Conservation (phyloP, 2,329 filamentous ascomycete species). For the Ascochyta clinopodiicola region DNA sequence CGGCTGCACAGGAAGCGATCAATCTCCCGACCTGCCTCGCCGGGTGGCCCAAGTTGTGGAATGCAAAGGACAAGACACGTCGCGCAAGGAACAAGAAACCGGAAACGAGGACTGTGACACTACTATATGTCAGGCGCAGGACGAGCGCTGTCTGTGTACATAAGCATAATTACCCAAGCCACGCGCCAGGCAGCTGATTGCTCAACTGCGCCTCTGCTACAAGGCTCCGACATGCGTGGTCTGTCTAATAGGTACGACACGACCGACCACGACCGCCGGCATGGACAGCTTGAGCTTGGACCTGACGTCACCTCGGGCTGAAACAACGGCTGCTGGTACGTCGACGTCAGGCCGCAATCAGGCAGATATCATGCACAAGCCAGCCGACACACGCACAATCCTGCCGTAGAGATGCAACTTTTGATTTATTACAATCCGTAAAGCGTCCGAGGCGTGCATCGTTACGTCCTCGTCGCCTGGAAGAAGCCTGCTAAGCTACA, state of each 20-base stretch:
- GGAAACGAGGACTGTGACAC: not conserved
- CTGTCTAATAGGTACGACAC: conserved; percentile 7
- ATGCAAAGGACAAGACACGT: conserved; percentile 7
- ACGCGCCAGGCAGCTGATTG: conserved; percentile 33
- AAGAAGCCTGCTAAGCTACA: conserved; percentile 29
- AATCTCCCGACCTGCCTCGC: conserved; percentile 27
- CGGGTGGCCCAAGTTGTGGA: conserved; percentile 17
- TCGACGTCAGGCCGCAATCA: conserved; percentile 25
- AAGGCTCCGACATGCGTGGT: conserved; percentile 27
- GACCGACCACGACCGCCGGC: conserved; percentile 11
- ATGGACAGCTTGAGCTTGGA: conserved; percentile 17
- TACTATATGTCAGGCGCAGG: not conserved
- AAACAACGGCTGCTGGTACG: conserved; percentile 1
- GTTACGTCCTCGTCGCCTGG: conserved; percentile 21
- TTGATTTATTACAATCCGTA: conserved; percentile 37
- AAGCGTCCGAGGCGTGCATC: conserved; percentile 25
- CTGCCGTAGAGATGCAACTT: conserved; percentile 21
- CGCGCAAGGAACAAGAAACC: conserved; percentile 4
- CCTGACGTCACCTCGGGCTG: conserved; percentile 29
- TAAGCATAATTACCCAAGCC: conserved; percentile 18
- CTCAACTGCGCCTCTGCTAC: conserved; percentile 34
- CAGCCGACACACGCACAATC: conserved; percentile 2
- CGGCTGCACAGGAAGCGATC: conserved; percentile 27
- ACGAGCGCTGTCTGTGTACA: not conserved
- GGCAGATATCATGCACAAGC: conserved; percentile 8